Evolutionary conservation across 2,329 filamentous ascomycete genomes (phyloP).

Genomic region (Aotearoamyces nothofagi): DNA sequence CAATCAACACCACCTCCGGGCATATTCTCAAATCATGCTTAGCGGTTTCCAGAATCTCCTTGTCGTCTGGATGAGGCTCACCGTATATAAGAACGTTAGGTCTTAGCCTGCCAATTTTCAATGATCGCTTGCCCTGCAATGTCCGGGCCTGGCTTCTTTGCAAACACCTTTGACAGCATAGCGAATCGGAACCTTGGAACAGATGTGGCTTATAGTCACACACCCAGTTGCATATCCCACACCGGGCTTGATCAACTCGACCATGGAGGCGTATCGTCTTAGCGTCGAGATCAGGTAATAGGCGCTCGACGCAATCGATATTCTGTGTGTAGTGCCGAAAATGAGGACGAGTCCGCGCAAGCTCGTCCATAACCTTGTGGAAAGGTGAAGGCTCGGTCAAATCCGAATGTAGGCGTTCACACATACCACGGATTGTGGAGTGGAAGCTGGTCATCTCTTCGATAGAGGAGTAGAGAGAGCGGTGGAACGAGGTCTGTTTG

Average conservation of each 20-base stretch:
- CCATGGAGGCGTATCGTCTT: slow-evolving; percentile 8
- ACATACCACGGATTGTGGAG: slow-evolving; percentile 7
- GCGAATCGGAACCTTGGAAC: slow-evolving; percentile 7
- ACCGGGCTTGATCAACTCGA: slow-evolving; percentile 9
- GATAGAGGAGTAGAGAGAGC: slow-evolving; percentile 9
- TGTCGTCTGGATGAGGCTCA: slow-evolving; percentile 6
- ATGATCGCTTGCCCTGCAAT: slow-evolving; percentile 5
- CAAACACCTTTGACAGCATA: slow-evolving; percentile 8
- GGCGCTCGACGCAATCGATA: slow-evolving; percentile 7
- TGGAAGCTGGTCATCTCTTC: slow-evolving; percentile 8
- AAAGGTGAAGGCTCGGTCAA: slow-evolving; percentile 7
- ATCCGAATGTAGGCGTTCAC: slow-evolving; percentile 6
- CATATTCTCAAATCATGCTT: slow-evolving; percentile 7
- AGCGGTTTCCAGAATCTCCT: slow-evolving; percentile 5
- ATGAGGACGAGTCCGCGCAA: slow-evolving; percentile 6
- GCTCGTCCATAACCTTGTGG: slow-evolving; percentile 8
- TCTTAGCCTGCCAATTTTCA: slow-evolving; percentile 6
- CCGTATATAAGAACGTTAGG: slow-evolving; percentile 8
- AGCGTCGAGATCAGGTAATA: slow-evolving; percentile 8
- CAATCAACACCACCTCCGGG: slow-evolving; percentile 6
- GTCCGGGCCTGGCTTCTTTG: slow-evolving; percentile 8
- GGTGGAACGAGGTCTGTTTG: slow-evolving; percentile 9
- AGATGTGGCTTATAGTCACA: slow-evolving; percentile 8
- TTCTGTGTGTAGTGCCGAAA: slow-evolving; percentile 8
- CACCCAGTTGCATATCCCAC: slow-evolving; percentile 7